Evolutionary conservation across 2,329 filamentous ascomycete genomes (phyloP).

Genomic region (Pseudophaeomoniella oleicola): DNA sequence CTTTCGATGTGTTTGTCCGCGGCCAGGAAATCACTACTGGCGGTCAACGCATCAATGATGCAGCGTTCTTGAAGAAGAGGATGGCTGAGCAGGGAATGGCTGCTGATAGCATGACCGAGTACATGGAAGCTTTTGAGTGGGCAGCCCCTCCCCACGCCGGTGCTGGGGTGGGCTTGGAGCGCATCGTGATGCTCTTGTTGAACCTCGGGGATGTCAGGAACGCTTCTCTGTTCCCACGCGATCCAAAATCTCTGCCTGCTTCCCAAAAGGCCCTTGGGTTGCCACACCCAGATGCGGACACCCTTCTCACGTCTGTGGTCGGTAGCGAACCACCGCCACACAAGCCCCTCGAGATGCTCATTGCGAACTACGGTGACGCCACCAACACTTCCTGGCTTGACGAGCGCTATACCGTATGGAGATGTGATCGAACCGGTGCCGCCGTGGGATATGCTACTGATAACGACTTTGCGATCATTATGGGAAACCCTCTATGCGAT

Average conservation of each 20-base stretch:
- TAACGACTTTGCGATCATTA: constrained; percentile 58
- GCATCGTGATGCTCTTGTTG: constrained; percentile 61
- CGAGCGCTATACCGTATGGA: constrained; percentile 66
- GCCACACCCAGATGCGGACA: constrained; percentile 62
- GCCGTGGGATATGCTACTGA: constrained; percentile 61
- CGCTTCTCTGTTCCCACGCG: constrained; percentile 62
- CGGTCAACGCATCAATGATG: constrained; percentile 69
- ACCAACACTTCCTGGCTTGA: constrained; percentile 79
- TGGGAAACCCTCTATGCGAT: constrained; percentile 68
- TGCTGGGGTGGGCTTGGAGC: constrained; percentile 67
- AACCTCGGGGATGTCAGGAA: constrained; percentile 67
- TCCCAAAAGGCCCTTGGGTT: constrained; percentile 33
- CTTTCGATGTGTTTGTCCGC: constrained; percentile 74
- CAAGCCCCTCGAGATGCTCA: constrained; percentile 62
- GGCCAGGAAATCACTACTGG: constrained; percentile 74
- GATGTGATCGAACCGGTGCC: constrained; percentile 55
- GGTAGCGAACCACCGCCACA: constrained; percentile 18
- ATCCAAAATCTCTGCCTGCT: constrained; percentile 60
- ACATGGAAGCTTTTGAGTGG: constrained; percentile 63
- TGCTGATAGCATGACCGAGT: constrained; percentile 60
- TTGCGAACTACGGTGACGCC: constrained; percentile 76
- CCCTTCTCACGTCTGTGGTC: constrained; percentile 30
- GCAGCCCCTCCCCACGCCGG: constrained; percentile 68
- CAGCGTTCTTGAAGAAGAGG: constrained; percentile 48
- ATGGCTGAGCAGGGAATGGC: constrained; percentile 56